A percentile compares a stretch with the other conserved stretches of the same genome.
These are phyloP conservation scores for Schizopora paradoxa DNA, from an alignment of 1,284 basidiomycete species.

Conservation along the genomic window DNA sequence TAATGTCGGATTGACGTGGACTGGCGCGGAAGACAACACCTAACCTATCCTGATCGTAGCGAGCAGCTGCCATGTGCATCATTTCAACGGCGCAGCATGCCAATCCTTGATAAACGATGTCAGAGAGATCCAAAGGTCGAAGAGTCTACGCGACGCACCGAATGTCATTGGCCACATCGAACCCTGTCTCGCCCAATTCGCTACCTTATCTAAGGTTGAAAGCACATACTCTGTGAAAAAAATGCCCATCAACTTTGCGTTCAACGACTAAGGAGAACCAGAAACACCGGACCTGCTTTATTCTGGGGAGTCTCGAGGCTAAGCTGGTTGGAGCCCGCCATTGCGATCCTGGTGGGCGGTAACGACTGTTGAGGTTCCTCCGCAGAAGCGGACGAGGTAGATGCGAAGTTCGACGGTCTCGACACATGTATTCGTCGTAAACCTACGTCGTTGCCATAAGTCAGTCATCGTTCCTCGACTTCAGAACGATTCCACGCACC, in stretches of 20 bases:
- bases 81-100: slow-evolving; percentile 99
- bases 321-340: slow-evolving; percentile 76
- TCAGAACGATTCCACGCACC: too few relatives aligned
- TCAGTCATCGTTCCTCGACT: too few relatives aligned
- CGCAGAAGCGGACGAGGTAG: slow-evolving; percentile 40
- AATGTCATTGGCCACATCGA: slow-evolving; percentile 99
- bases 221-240: slow-evolving; percentile 82
- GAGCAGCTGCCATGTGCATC: slow-evolving; percentile 99
- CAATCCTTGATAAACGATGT: slow-evolving; percentile 52
- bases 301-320: slow-evolving; percentile 87
- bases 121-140: background rate
- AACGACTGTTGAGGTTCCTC: slow-evolving; percentile 54
- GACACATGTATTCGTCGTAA: slow-evolving; percentile 55
- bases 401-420: slow-evolving; percentile 32
- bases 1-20: slow-evolving; percentile 96
- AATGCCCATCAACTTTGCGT: slow-evolving; percentile 1
- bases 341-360: slow-evolving; percentile 53
- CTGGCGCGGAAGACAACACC: slow-evolving; percentile 98
- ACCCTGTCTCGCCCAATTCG: slow-evolving; percentile 96
- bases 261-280: slow-evolving; percentile 5
- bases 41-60: slow-evolving; percentile 98
- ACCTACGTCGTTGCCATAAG: too few relatives aligned
- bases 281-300: slow-evolving; percentile 66
- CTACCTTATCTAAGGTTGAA: slow-evolving; percentile 93
- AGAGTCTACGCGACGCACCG: slow-evolving; percentile 40